Conservation (phyloP, 805 yeast species). For the Candida odintsovae region DNA sequence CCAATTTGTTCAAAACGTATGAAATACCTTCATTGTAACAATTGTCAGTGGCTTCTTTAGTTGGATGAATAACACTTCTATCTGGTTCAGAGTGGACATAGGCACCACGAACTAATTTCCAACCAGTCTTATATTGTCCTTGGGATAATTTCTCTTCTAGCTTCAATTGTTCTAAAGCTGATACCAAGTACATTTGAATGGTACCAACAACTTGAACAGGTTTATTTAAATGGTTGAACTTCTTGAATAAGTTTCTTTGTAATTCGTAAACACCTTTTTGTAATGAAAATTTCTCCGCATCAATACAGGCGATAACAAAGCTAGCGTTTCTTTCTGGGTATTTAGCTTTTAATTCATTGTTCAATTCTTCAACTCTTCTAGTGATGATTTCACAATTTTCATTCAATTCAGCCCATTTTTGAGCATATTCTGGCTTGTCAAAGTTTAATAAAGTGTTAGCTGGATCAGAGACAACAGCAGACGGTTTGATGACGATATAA, state of each 20-base stretch:
- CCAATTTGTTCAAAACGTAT: constrained; percentile 48
- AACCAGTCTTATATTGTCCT: constrained; percentile 65
- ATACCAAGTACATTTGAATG: constrained; percentile 83
- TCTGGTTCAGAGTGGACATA: constrained; percentile 85
- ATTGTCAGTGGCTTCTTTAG: constrained; percentile 75
- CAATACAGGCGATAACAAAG: constrained; percentile 72
- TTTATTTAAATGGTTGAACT: constrained; percentile 55
- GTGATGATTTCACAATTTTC: constrained; percentile 62
- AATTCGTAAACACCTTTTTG: constrained; percentile 90
- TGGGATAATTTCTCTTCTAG: constrained; percentile 62
- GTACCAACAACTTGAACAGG: constrained; percentile 81
- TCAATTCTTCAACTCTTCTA: constrained; percentile 47
- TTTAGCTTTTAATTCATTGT: constrained; percentile 38
- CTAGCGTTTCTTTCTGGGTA: constrained; percentile 68
- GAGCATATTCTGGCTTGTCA: constrained; percentile 43
- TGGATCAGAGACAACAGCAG: constrained; percentile 79
- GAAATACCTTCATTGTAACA: constrained; percentile 70
- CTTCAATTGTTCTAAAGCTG: constrained; percentile 55
- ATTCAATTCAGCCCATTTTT: constrained; percentile 54
- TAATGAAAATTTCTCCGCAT: constrained; percentile 85
- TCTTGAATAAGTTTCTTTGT: constrained; percentile 73
- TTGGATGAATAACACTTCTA: constrained; percentile 64
- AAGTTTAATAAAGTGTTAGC: constrained; percentile 63
- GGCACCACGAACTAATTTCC: constrained; percentile 93
- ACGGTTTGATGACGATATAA: constrained; percentile 89